These are phyloP conservation scores for Penicillium steckii DNA, from an alignment of 495 filamentous ascomycete genomes.

Conservation along the genomic window DNA sequence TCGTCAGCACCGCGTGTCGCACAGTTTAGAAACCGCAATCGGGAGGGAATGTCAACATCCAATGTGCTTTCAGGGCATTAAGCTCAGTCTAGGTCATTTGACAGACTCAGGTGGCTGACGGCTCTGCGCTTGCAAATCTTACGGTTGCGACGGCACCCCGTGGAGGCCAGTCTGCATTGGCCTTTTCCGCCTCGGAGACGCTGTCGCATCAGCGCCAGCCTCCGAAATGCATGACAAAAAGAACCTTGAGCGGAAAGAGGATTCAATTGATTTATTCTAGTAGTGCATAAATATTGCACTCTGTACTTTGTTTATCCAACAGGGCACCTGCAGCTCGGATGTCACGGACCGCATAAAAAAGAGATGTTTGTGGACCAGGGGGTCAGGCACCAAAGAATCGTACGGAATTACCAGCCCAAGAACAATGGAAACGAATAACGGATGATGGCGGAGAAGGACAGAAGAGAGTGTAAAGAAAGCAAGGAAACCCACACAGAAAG, in stretches of 20 bases:
- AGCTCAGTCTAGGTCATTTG: conserved; percentile 19
- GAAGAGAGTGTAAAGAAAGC: neutral
- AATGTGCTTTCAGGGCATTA: conserved; percentile 1
- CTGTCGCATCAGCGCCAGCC: neutral
- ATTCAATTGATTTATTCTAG: neutral
- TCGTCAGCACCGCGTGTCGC: conserved; percentile 22
- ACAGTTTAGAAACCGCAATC: neutral
- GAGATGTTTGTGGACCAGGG: conserved; percentile 7
- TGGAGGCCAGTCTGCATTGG: conserved; percentile 5
- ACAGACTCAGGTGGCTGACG: conserved; percentile 12
- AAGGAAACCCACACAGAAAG: neutral
- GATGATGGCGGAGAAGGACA: neutral
- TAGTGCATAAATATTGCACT: neutral
- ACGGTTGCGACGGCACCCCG: conserved; percentile 10
- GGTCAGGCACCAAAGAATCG: neutral
- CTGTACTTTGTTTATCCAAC: neutral
- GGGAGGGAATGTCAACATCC: neutral
- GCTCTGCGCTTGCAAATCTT: neutral
- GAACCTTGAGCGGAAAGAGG: neutral
- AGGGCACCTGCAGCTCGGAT: conserved; percentile 5
- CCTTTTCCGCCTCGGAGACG: neutral
- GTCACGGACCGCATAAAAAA: conserved; percentile 7
- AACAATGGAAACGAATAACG: neutral
- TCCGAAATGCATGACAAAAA: conserved; percentile 1
- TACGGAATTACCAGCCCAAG: neutral